Base-by-base conservation (phyloP, 352 stramenopile species). In the Phytophthora syringae region DNA sequence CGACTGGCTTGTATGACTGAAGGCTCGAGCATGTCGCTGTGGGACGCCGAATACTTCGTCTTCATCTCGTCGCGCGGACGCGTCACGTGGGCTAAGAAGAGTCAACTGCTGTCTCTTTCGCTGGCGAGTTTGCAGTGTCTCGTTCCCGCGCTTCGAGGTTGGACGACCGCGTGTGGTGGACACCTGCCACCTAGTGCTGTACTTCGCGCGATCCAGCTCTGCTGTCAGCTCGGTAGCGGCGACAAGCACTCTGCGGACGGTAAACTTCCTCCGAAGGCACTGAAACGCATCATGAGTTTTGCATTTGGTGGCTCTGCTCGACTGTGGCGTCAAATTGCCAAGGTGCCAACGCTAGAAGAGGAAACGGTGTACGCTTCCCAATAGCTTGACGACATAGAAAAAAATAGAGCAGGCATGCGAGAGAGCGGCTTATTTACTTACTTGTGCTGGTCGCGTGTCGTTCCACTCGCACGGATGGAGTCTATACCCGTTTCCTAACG, bases 11-110 rank as follows among this genome's bases (percentile, higher is more conserved):
- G 88, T 64, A 45, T 69, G 15, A 53, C 63, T n/a, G 45, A 74
- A 43, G 11, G 56, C 20, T 57, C 45, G 20, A 61, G 76, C 39
- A 89, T 95, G 81, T 96, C 90, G 2, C 59, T 97, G 24, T 97
- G 90, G 90, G 90, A 97, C 61, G 71, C 80, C 36, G 79, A 93
- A 45, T 77, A 81, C 39, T 97, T 96, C 53, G 36, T 94, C 37
- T 92, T 81, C 61, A 74, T 97, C 57, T 70, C 76, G 1, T 55
- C 59, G 1, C 37, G 52, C 15, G 90, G 90, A 0, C 56, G 60
- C 0, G 79, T 92, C n/a, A 80, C 59, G 1, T 79, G 64, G 58
- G 64, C 87, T 11, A 80, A 71, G 54, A 97, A 96, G 74, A 79
- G 69, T 40, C 70, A 82, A 63, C 56, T 96, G 22, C 75, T 96